Evolutionary conservation across 352 stramenopile genomes (phyloP), one percentile per base, ranked within the genome.

Genomic region (Phytophthora melonis): DNA sequence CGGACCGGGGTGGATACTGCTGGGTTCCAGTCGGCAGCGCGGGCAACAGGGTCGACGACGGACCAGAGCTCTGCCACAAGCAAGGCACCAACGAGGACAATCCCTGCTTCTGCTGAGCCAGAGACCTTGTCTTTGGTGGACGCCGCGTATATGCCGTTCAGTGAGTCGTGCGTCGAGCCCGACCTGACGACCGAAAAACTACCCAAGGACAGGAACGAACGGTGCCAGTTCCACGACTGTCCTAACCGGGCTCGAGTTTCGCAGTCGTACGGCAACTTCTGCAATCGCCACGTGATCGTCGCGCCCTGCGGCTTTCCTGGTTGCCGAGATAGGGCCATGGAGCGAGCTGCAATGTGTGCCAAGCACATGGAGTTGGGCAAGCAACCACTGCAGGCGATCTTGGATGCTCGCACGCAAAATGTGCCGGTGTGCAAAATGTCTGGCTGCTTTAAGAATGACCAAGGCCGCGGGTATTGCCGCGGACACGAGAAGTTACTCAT

Each of bases 401-500:
- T 95, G 52, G 74, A 82, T 34, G 83, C 70, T 39, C 82, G 89
- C 2, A 78, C 87, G 6, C 88, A 93, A 70, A 95, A 92, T 66
- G 89, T 96, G 2, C 88, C 87, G 0, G 87, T 93, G 69, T 96
- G 89, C 53, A 79, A 78, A 43, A 93, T 80, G 9, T 83, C 83
- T 25, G 89, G 89, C 5, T 96, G 89, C 59, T 96, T 95, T 63
- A 96, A 96, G 74, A 96, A 96, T 69, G 88, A 96, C 67, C 89
- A 96, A 80, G 89, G 89, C 2, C 74, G 88, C n/a, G 89, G 89
- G 1, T 94, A 93, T 63, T 96, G 89, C 45, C 88, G 89, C 53
- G 88, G 89, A 32, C 88, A 96, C 66, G 89, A 96, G 59, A 96
- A 96, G 64, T 75, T 96, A 41, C 65, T 96, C 56, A 96, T 96